Base-by-base conservation (phyloP, 495 filamentous ascomycete genomes). In the Hypoxylon lenormandii region DNA sequence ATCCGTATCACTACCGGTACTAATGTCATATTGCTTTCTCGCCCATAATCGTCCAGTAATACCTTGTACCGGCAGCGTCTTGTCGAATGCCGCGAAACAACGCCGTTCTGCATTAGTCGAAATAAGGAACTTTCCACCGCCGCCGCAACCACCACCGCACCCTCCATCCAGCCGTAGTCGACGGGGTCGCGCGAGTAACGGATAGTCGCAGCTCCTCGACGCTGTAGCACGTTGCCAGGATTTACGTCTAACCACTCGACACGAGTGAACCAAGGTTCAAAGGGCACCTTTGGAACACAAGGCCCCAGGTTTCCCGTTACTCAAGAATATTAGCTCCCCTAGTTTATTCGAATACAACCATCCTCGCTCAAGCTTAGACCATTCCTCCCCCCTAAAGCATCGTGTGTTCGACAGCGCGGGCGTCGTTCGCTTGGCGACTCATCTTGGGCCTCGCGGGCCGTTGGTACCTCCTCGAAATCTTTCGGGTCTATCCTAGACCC, bases 401-500 rank as follows among this genome's bases (percentile, higher is more conserved):
- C 45, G 48, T 69, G 48, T 69, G 64, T 60, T 40, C 42, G 50
- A 60, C 45, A 50, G 54, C 64, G 42, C 58, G 47, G 69, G 7
- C 42, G 22, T 72, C 50, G 55, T 69, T 56, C 49, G 59, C 63
- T 56, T 48, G 23, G 45, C 69, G 64, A 64, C 36, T 30, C 36
- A 47, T 54, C 54, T 52, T 40, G 49, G 58, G 59, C 60, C 59
- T 60, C 15, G n/a, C n/a, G 23, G 60, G 69, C 58, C 59, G 18
- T 52, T 58, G 60, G 28, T 43, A 60, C 40, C 30, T 51, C 42
- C 59, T 40, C 22, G 11, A 33, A 52, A 26, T 57, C 26, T 49
- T 45, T 21, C 36, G 71, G 74, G 74, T 74, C 71, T 74, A 4
- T 67, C 13, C 12, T 56, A 38, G 74, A 76, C 80, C 80, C 72